These are phyloP conservation scores for Cladosporium sphaerospermum DNA, from an alignment of 2,329 filamentous ascomycete species.

Conservation along the genomic window DNA sequence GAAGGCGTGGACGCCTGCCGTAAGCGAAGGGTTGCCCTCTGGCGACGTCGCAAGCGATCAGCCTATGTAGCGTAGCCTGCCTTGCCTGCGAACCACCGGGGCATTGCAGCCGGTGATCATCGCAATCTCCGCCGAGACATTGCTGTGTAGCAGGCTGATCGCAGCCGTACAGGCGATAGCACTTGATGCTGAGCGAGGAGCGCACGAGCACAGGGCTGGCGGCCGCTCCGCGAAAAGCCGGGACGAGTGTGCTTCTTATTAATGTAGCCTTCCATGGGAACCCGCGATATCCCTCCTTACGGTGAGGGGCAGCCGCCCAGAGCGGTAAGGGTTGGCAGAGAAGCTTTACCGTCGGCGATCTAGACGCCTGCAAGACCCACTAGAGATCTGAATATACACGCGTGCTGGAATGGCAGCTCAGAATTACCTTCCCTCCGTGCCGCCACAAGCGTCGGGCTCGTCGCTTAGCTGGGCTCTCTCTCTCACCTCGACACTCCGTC, in stretches of 20 bases:
- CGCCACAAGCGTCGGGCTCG: constrained; percentile 3
- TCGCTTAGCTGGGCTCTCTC: constrained; percentile 2
- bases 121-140: constrained; percentile 5
- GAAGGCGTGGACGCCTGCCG: too few species aligned
- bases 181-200: neutral
- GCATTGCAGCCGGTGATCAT: neutral
- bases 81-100: too few species aligned
- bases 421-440: constrained; percentile 2
- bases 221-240: neutral
- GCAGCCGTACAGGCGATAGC: too few species aligned
- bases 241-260: neutral
- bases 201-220: neutral
- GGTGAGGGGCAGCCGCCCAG: constrained; percentile 4
- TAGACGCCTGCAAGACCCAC: neutral
- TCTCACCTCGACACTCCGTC: neutral
- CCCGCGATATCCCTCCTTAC: neutral
- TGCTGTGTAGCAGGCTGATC: neutral
- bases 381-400: neutral
- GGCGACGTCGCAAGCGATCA: too few species aligned
- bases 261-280: neutral
- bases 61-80: too few species aligned
- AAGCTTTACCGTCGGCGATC: constrained; percentile 6
- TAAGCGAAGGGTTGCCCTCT: too few species aligned
- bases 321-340: neutral
- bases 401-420: neutral